Evolutionary conservation across 306 rosid genomes (phyloP).

Genomic region (Quercus rubra): DNA sequence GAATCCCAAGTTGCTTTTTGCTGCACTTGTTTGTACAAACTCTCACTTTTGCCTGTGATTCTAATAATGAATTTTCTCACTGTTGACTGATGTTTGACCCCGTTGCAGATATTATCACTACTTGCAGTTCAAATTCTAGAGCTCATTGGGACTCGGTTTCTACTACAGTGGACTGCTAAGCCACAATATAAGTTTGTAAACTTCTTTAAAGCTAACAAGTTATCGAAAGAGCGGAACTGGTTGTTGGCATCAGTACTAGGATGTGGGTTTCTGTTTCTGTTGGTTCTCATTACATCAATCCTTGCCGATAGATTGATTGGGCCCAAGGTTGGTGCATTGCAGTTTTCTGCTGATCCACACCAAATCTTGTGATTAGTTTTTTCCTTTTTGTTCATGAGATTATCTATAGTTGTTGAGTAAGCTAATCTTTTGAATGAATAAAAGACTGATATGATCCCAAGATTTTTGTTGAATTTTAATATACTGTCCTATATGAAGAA

Average conservation of each 20-base stretch:
- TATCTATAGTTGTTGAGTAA: neutral
- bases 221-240: slow-evolving; percentile 53
- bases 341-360: neutral
- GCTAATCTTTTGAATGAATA: neutral
- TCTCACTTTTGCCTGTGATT: neutral
- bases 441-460: neutral
- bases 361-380: neutral
- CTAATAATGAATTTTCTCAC: neutral
- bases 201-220: slow-evolving; percentile 38
- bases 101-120: slow-evolving; percentile 56
- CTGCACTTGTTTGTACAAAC: neutral
- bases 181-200: slow-evolving; percentile 37
- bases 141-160: slow-evolving; percentile 46
- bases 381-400: neutral
- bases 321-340: slow-evolving; percentile 49
- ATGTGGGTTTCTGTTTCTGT: slow-evolving; percentile 53
- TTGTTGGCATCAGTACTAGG: slow-evolving; percentile 60
- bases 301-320: slow-evolving; percentile 43
- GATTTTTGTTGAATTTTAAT: too few species aligned
- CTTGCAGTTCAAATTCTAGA: slow-evolving; percentile 62
- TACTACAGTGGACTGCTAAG: slow-evolving; percentile 62
- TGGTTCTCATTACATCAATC: slow-evolving; percentile 54
- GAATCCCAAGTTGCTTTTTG: neutral
- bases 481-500: too few species aligned
- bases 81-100: neutral